A percentile compares a stretch with the other conserved stretches of the same genome.
Evolutionary conservation across 306 rosid genomes (phyloP).

Genomic region (Glycine latifolia): DNA sequence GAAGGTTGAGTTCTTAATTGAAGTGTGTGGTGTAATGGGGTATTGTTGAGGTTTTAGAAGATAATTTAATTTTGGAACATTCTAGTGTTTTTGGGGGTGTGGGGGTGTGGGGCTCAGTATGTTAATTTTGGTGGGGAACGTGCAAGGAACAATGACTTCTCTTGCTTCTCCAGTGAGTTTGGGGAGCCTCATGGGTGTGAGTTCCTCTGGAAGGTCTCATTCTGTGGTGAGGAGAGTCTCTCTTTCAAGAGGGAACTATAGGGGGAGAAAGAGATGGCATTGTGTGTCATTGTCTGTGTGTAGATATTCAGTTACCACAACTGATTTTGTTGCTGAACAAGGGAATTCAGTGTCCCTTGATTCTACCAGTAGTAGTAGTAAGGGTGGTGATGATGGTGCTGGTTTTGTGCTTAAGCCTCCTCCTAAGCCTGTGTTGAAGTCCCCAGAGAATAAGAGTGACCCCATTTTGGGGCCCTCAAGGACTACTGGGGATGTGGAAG

Average conservation of each 20-base stretch:
- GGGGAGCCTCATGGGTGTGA: slow-evolving; percentile 63
- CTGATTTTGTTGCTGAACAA: slow-evolving; percentile 87
- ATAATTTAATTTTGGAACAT: slow-evolving; percentile 7
- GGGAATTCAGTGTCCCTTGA: slow-evolving; percentile 81
- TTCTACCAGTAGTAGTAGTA: slow-evolving; percentile 63
- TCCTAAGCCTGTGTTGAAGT: slow-evolving; percentile 80
- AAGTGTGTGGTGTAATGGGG: slow-evolving; percentile 38
- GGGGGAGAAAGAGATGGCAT: slow-evolving; percentile 70
- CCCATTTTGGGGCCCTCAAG: slow-evolving; percentile 54
- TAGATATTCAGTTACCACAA: slow-evolving; percentile 81
- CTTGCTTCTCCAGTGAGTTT: slow-evolving; percentile 77
- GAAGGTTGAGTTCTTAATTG: slow-evolving; percentile 43
- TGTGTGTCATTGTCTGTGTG: slow-evolving; percentile 82
- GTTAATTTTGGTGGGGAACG: slow-evolving; percentile 69
- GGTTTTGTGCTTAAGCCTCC: slow-evolving; percentile 86
- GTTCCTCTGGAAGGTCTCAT: slow-evolving; percentile 68
- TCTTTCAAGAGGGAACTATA: slow-evolving; percentile 64
- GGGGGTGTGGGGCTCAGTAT: slow-evolving; percentile 50
- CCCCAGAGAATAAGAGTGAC: slow-evolving; percentile 52
- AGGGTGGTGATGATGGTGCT: slow-evolving; percentile 57
- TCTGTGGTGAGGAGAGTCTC: slow-evolving; percentile 72
- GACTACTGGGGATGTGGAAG: slow-evolving; percentile 58
- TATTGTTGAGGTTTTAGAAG: slow-evolving; percentile 40
- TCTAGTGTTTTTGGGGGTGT: neutral
- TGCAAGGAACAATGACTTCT: slow-evolving; percentile 88